Evolutionary conservation across 257 asterid species (phyloP).

Genomic region (Leptodermis oblonga): DNA sequence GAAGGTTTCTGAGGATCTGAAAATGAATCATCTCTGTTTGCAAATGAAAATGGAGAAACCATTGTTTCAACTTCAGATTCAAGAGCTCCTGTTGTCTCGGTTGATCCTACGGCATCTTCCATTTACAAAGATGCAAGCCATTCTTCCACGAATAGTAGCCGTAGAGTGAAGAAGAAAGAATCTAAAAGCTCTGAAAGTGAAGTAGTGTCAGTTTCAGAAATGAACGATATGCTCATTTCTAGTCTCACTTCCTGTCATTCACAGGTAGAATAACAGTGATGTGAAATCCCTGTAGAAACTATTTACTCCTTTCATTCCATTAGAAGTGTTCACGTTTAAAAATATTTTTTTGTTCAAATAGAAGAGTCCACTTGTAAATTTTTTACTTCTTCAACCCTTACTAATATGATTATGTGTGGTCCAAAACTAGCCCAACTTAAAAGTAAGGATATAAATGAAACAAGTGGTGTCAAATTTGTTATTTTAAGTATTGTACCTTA

Average conservation of each 20-base stretch:
- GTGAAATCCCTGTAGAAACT: not conserved
- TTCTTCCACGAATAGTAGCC: slow-evolving; percentile 17
- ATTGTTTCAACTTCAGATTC: slow-evolving; percentile 14
- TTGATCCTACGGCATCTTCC: slow-evolving; percentile 19
- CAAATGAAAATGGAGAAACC: slow-evolving; percentile 9
- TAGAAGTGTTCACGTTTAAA: too few species aligned
- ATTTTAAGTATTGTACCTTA: too few species aligned
- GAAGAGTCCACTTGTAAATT: too few species aligned
- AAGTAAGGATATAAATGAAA: too few species aligned
- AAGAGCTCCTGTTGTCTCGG: slow-evolving; percentile 16
- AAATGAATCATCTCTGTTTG: slow-evolving; percentile 18
- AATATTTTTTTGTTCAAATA: too few species aligned
- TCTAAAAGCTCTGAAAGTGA: slow-evolving; percentile 18
- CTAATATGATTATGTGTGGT: too few species aligned
- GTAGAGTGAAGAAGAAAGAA: slow-evolving; percentile 18
- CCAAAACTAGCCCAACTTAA: too few species aligned
- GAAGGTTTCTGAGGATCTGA: slow-evolving; percentile 19
- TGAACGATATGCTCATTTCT: slow-evolving; percentile 55
- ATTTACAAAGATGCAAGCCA: slow-evolving; percentile 19
- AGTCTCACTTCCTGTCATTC: slow-evolving; percentile 42
- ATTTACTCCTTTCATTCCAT: too few species aligned
- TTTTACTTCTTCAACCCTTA: too few species aligned
- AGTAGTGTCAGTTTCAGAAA: slow-evolving; percentile 49
- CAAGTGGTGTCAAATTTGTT: too few species aligned
- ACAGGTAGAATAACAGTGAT: slow-evolving; percentile 36